Evolutionary conservation across 495 filamentous ascomycete genomes (phyloP).

Genomic region (Penicillium bialowiezense): DNA sequence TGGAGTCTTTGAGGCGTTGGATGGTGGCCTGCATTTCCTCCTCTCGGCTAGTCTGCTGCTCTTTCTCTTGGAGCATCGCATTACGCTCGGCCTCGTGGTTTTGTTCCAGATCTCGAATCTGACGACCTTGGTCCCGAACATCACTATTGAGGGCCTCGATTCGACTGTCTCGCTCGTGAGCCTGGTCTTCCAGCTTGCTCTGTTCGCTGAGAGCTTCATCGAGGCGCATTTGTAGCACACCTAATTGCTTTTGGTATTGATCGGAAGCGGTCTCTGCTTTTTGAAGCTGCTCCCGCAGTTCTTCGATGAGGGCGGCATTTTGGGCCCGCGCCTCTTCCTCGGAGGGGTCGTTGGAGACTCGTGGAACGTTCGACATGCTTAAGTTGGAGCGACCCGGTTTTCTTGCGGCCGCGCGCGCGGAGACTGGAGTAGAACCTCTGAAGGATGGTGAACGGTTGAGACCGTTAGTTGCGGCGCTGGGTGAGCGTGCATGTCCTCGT

Average conservation of each 20-base stretch:
- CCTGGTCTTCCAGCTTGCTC: slow-evolving; percentile 75
- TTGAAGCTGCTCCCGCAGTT: slow-evolving; percentile 75
- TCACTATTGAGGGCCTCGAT: slow-evolving; percentile 77
- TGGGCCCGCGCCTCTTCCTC: slow-evolving; percentile 65
- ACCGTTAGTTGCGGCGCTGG: slow-evolving; percentile 38
- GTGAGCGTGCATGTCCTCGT: slow-evolving; percentile 43
- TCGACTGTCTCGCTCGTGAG: slow-evolving; percentile 77
- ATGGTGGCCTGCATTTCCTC: slow-evolving; percentile 87
- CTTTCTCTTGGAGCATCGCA: slow-evolving; percentile 84
- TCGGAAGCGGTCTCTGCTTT: slow-evolving; percentile 78
- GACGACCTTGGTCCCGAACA: slow-evolving; percentile 71
- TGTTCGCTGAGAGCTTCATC: slow-evolving; percentile 85
- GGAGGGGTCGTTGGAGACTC: slow-evolving; percentile 55
- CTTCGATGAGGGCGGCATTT: slow-evolving; percentile 76
- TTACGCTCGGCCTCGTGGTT: slow-evolving; percentile 88
- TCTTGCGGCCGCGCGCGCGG: slow-evolving; percentile 64
- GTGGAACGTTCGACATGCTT: slow-evolving; percentile 54
- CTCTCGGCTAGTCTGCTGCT: slow-evolving; percentile 76
- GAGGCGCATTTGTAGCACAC: slow-evolving; percentile 78
- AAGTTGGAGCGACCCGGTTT: slow-evolving; percentile 58
- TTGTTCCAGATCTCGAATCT: slow-evolving; percentile 83
- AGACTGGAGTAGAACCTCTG: slow-evolving; percentile 56
- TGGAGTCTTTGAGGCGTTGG: slow-evolving; percentile 82
- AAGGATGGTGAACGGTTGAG: slow-evolving; percentile 41
- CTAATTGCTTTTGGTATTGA: slow-evolving; percentile 77